Evolutionary conservation across 768 basidiomycete species (phyloP).

Genomic region (Termitomyces sp.): DNA sequence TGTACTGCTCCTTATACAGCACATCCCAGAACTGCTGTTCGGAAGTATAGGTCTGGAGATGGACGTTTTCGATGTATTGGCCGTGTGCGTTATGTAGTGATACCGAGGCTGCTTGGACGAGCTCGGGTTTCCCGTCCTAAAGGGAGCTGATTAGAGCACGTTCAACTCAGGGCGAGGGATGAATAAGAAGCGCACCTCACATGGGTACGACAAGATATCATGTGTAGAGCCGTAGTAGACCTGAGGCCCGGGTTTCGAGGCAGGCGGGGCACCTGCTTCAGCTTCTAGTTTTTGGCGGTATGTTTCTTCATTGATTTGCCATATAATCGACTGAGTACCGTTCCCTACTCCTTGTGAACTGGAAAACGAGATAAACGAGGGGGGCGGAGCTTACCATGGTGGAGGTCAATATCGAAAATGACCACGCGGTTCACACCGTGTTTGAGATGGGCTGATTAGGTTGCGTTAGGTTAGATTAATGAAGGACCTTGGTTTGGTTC

Average conservation of each 20-base stretch:
- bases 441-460: conserved; percentile 74
- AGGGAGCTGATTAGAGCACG: background rate
- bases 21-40: conserved; percentile 73
- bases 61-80: conserved; percentile 85
- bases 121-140: conserved; percentile 74
- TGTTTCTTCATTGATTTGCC: conserved; percentile 89
- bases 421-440: conserved; percentile 76
- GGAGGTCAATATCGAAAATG: conserved; percentile 91
- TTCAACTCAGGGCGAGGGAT: background rate
- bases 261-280: conserved; percentile 34
- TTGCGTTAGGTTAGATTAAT: background rate
- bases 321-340: conserved; percentile 89
- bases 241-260: conserved; percentile 43
- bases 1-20: conserved; percentile 68
- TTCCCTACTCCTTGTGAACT: conserved; percentile 51
- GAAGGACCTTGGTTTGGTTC: background rate
- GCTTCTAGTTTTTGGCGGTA: conserved; percentile 64
- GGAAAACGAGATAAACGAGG: background rate
- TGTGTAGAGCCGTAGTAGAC: conserved; percentile 93
- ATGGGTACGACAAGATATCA: conserved; percentile 89
- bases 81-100: conserved; percentile 78
- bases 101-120: conserved; percentile 86
- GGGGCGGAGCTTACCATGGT: conserved; percentile 57
- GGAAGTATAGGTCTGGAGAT: conserved; percentile 69
- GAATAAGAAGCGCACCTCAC: conserved; percentile 55